phyloP scores from a whole-genome alignment of 2,329 filamentous ascomycete genomes.

The Xylariaceae sp. region DNA sequence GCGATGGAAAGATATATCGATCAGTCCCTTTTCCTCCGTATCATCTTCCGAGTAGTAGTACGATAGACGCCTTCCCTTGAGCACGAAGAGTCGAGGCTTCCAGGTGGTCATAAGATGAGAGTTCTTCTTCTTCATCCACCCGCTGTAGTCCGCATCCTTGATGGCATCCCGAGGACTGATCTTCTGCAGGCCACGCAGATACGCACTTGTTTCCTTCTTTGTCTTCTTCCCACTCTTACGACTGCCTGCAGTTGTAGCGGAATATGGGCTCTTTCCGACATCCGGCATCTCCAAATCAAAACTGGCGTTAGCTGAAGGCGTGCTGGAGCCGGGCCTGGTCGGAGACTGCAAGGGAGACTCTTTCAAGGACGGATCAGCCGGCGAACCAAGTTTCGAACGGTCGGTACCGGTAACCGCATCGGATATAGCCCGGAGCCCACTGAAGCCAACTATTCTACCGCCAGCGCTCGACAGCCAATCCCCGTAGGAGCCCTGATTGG shows the following conservation, averaged over 20 bases:
- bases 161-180: slow-evolving; percentile 80
- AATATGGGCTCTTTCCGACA: slow-evolving; percentile 51
- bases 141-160: slow-evolving; percentile 81
- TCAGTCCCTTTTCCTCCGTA: slow-evolving; percentile 86
- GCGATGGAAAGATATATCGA: slow-evolving; percentile 95
- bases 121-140: slow-evolving; percentile 99
- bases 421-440: slow-evolving; percentile 76
- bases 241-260: slow-evolving; percentile 43
- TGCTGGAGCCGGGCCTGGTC: slow-evolving; percentile 70
- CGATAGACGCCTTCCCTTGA: slow-evolving; percentile 82
- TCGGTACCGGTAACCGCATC: slow-evolving; percentile 59
- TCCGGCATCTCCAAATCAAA: slow-evolving; percentile 76
- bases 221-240: slow-evolving; percentile 56
- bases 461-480: slow-evolving; percentile 56
- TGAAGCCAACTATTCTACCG: slow-evolving; percentile 47
- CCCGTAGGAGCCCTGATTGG: slow-evolving; percentile 42
- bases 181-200: slow-evolving; percentile 78
- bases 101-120: slow-evolving; percentile 94
- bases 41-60: slow-evolving; percentile 97
- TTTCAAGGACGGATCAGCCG: slow-evolving; percentile 46
- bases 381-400: slow-evolving; percentile 46
- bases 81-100: slow-evolving; percentile 93
- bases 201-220: slow-evolving; percentile 95
- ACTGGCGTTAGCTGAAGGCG: slow-evolving; percentile 59
- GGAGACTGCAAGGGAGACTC: slow-evolving; percentile 58